A percentile compares a stretch with the other conserved stretches of the same genome.
These are phyloP conservation scores for Cyberlindnera galapagoensis DNA, from an alignment of 805 yeast genomes.

Conservation along the genomic window DNA sequence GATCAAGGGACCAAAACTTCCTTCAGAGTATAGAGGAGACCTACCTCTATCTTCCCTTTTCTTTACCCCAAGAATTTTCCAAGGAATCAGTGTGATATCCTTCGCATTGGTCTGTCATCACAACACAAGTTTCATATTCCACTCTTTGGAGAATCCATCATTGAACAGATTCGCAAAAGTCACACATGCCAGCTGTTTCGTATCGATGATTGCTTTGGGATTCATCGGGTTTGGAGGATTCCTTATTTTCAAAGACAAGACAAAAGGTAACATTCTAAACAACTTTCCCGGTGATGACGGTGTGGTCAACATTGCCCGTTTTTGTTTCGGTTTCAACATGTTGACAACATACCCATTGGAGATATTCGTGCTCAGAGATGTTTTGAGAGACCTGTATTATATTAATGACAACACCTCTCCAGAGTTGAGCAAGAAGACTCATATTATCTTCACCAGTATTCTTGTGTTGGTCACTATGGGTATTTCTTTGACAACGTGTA, in stretches of 20 bases:
- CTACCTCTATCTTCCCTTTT: constrained; percentile 41
- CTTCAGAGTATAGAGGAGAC: constrained; percentile 40
- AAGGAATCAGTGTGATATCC: constrained; percentile 89
- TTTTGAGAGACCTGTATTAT: constrained; percentile 56
- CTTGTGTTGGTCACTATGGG: constrained; percentile 66
- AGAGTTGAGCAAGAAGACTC: constrained; percentile 42
- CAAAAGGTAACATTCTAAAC: constrained; percentile 84
- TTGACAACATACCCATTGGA: constrained; percentile 88
- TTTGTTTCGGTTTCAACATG: constrained; percentile 91
- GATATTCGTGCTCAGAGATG: constrained; percentile 85
- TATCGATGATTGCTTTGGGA: constrained; percentile 75
- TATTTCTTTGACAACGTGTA: constrained; percentile 75
- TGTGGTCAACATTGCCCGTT: constrained; percentile 77
- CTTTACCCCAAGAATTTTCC: constrained; percentile 62
- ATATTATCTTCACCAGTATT: constrained; percentile 56
- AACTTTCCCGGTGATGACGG: constrained; percentile 74
- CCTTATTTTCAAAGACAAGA: constrained; percentile 63
- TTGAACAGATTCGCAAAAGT: constrained; percentile 65
- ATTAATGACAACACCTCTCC: constrained; percentile 30
- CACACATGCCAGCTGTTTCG: constrained; percentile 77
- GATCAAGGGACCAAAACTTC: constrained; percentile 61
- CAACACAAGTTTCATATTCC: constrained; percentile 84
- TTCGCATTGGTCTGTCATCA: constrained; percentile 96
- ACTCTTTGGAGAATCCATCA: constrained; percentile 73
- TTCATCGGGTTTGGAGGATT: constrained; percentile 77